A percentile compares a stretch with the other conserved stretches of the same genome.
phyloP scores from a whole-genome alignment of 768 basidiomycete species.

The Neoboletus magnificus region DNA sequence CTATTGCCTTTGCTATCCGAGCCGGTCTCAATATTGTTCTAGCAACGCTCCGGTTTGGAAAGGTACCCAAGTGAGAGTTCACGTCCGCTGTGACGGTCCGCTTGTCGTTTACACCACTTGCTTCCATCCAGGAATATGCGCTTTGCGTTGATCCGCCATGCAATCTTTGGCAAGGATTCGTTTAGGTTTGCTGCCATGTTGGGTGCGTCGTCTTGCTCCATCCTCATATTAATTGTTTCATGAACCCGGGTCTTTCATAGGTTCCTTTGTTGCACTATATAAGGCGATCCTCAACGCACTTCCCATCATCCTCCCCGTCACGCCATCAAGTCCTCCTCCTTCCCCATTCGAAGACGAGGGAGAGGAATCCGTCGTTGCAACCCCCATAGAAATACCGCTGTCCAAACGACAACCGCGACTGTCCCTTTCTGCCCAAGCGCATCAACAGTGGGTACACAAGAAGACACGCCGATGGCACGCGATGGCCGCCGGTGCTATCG shows the following conservation, averaged over 20 bases:
- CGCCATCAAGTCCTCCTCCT: conserved; percentile 15
- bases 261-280: conserved; percentile 74
- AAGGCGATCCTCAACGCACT: conserved; percentile 76
- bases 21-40: conserved; percentile 81
- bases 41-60: conserved; percentile 68
- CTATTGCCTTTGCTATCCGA: conserved; percentile 77
- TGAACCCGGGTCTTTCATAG: conserved; percentile 33
- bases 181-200: conserved; percentile 87
- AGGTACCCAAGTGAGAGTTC: conserved; percentile 55
- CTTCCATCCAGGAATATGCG: conserved; percentile 52
- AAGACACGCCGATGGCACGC: conserved; percentile 76
- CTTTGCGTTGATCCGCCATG: conserved; percentile 67
- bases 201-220: conserved; percentile 39
- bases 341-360: conserved; percentile 32
- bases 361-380: conserved; percentile 10
- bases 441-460: conserved; percentile 61
- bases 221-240: neutral
- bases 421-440: conserved; percentile 61
- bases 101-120: neutral
- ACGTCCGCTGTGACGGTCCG: neutral
- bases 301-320: conserved; percentile 61
- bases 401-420: conserved; percentile 46
- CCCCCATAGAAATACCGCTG: conserved; percentile 15
- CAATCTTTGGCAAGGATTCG: conserved; percentile 80
- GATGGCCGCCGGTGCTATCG: conserved; percentile 70